Evolutionary conservation across 1,284 basidiomycete species (phyloP).

Genomic region (Puccinia hordei): DNA sequence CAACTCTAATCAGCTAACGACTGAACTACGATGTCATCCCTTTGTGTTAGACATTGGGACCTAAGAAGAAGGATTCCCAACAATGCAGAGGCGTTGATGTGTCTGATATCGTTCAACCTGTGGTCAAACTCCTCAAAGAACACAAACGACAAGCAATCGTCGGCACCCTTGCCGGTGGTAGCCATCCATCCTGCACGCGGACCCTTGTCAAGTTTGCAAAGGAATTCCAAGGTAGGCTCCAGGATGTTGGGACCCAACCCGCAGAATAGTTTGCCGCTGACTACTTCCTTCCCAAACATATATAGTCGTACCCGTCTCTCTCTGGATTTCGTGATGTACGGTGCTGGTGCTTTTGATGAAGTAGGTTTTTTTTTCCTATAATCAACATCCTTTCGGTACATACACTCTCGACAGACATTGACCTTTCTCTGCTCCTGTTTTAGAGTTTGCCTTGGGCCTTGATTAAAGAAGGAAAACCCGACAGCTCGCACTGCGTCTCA

Average conservation of each 20-base stretch:
- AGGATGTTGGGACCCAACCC: not conserved
- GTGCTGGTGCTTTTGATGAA: slow-evolving; percentile 12
- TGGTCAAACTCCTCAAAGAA: slow-evolving; percentile 16
- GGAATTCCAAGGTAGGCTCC: not conserved
- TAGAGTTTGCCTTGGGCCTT: slow-evolving; percentile 15
- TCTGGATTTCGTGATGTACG: slow-evolving; percentile 8
- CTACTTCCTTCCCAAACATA: not conserved
- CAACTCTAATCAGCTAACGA: not conserved
- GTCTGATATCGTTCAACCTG: not conserved
- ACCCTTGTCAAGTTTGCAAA: slow-evolving; percentile 20
- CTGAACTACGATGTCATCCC: not conserved
- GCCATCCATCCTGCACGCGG: not conserved
- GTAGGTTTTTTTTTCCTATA: not conserved
- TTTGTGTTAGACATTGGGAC: slow-evolving; percentile 20
- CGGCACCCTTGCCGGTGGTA: slow-evolving; percentile 15
- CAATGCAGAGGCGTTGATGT: slow-evolving; percentile 14
- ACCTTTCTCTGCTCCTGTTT: not conserved
- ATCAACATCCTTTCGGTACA: not conserved
- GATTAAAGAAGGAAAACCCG: not conserved
- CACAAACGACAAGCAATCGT: slow-evolving; percentile 12
- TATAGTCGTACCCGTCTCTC: slow-evolving; percentile 23
- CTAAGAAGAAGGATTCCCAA: not conserved
- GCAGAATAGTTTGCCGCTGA: not conserved
- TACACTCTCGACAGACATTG: no score
- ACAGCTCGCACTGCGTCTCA: not conserved